A percentile compares a stretch with the other conserved stretches of the same genome.
Conservation (phyloP, 2,329 filamentous ascomycete species). For the Aureobasidium melanogenum region DNA sequence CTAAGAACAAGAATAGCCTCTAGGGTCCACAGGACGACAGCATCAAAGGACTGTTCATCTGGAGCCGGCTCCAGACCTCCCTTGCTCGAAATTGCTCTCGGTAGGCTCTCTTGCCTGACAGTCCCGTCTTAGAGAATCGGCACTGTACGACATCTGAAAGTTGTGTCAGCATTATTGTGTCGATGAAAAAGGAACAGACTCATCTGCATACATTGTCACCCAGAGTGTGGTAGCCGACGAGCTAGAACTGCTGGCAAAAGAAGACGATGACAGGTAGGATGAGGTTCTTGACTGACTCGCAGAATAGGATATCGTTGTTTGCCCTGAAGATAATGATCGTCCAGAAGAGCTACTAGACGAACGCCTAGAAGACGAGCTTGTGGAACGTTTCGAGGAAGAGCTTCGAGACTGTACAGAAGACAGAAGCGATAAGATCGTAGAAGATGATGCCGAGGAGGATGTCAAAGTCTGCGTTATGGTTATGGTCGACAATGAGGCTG, state of each 20-base stretch:
- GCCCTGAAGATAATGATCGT: background rate
- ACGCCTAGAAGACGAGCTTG: background rate
- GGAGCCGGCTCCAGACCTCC: background rate
- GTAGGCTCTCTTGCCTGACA: background rate
- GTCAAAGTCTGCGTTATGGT: background rate
- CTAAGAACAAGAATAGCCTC: background rate
- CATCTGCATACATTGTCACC: background rate
- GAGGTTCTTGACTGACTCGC: background rate
- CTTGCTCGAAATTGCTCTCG: background rate
- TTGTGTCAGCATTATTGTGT: background rate
- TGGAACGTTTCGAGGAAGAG: background rate
- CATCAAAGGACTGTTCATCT: background rate
- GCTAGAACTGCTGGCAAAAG: background rate
- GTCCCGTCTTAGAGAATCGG: background rate
- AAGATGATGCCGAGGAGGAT: background rate
- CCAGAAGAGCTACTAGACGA: background rate
- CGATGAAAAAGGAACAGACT: no score
- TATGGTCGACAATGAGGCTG: background rate
- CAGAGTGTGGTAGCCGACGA: background rate
- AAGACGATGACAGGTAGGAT: background rate
- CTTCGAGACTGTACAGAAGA: background rate
- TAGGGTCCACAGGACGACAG: no score
- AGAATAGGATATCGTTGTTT: background rate
- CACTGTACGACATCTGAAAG: background rate
- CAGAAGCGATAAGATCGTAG: background rate